Conservation (phyloP, 371 early-diverging fungal genomes). For the Funneliformis caledonium region DNA sequence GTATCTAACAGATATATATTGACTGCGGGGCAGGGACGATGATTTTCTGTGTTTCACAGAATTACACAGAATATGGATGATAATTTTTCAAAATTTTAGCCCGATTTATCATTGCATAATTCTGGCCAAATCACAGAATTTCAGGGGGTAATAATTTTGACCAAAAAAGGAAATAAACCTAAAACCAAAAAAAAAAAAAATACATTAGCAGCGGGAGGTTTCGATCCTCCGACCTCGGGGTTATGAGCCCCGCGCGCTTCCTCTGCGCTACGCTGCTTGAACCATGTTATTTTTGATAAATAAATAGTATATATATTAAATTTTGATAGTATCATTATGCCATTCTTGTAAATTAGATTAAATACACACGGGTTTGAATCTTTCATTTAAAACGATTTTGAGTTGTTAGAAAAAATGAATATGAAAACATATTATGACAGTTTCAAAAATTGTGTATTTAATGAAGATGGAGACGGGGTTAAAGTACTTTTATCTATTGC, state of each 20-base stretch:
- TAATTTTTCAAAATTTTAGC: no score
- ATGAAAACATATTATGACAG: background rate
- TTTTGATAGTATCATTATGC: background rate
- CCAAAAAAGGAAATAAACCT: background rate
- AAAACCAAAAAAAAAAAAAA: conserved; percentile 16
- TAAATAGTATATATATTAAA: background rate
- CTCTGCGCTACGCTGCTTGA: conserved; percentile 50
- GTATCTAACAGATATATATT: background rate
- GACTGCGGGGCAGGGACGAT: background rate
- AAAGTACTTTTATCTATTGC: background rate
- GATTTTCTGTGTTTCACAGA: no score
- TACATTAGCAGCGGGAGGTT: conserved; percentile 43
- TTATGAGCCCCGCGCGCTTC: conserved; percentile 54
- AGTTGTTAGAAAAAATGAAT: background rate
- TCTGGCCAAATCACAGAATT: no score
- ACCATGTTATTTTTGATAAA: background rate
- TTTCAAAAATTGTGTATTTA: background rate
- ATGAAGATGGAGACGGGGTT: background rate
- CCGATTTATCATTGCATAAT: no score
- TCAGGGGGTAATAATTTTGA: background rate
- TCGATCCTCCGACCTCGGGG: conserved; percentile 51
- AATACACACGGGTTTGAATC: background rate
- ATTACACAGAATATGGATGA: no score
- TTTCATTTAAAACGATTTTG: no score
- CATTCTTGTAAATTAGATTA: background rate